These are phyloP conservation scores for Aaosphaeria pasadenensis DNA, from an alignment of 2,329 filamentous ascomycete species.

Conservation along the genomic window DNA sequence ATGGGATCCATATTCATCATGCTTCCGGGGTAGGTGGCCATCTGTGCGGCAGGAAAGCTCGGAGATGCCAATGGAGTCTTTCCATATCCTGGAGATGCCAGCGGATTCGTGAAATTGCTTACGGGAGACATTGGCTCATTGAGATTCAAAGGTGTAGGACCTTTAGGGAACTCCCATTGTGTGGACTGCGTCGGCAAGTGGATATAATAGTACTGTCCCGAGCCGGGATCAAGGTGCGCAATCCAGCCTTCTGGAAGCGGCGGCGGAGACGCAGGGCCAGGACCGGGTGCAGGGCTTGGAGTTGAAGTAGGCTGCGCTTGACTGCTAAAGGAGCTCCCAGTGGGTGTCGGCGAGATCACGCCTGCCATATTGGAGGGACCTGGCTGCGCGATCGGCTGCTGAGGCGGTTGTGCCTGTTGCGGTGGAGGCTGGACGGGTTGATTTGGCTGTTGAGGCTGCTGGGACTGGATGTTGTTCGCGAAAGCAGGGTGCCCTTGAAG, in stretches of 20 bases:
- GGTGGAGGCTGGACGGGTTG: not conserved
- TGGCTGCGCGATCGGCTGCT: not conserved
- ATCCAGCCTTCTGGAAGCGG: slow-evolving; percentile 98
- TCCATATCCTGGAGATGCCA: slow-evolving; percentile 50
- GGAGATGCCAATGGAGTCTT: slow-evolving; percentile 70
- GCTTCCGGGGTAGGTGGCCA: slow-evolving; percentile 79
- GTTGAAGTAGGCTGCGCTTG: slow-evolving; percentile 34
- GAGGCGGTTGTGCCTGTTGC: slow-evolving; percentile 41
- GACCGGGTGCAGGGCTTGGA: slow-evolving; percentile 51
- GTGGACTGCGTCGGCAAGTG: slow-evolving; percentile 93
- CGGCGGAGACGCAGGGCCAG: slow-evolving; percentile 68
- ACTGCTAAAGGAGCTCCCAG: slow-evolving; percentile 17
- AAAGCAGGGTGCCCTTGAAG: slow-evolving; percentile 77
- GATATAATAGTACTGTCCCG: slow-evolving; percentile 98
- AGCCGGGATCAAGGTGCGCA: slow-evolving; percentile 90
- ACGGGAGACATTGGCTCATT: slow-evolving; percentile 84
- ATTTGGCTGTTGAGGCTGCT: slow-evolving; percentile 41
- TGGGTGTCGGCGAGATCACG: slow-evolving; percentile 30
- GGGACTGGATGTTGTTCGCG: slow-evolving; percentile 72
- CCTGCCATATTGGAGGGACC: slow-evolving; percentile 25
- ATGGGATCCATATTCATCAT: slow-evolving; percentile 77
- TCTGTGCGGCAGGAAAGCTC: slow-evolving; percentile 71
- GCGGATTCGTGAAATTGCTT: slow-evolving; percentile 48
- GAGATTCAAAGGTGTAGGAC: slow-evolving; percentile 82
- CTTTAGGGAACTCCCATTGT: slow-evolving; percentile 98